Evolutionary conservation across 257 asterid genomes (phyloP), one percentile per base, ranked within the genome.

Genomic region (Gentiana straminea): DNA sequence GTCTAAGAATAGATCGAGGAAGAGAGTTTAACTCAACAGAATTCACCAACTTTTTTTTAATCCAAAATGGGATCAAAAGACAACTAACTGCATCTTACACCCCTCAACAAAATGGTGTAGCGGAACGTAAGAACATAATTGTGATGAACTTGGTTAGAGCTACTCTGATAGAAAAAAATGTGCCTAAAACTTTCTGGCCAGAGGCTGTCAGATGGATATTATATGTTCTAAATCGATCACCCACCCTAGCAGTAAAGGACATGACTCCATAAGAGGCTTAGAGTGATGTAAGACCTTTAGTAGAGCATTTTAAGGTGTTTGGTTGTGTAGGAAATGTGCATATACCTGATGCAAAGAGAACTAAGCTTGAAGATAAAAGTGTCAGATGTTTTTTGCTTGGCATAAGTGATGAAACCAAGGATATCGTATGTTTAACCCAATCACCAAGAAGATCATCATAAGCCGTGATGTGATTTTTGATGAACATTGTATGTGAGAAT

Each of bases 161-260:
- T 4, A 41, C 52, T 51, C 44, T 60, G 0, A 33, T 12, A 5
- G 64, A 15, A 1, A 60, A 49, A 33, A 33, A 33, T 12, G 41
- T 59, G 38, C 54, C 55, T 32, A 59, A 59, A 33, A 32, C 35
- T 1, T 61, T 61, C 32, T 51, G 52, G 59, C 32, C 43, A 15
- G 52, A 51, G 33, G 59, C 50, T 4, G 54, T 59, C 2, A 51
- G 44, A 0, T 63, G 66, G 56, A 34, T 54, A 1, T 39, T 63
- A 2, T 59, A 68, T 44, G 2, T 63, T 36, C 12, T 57, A 33
- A 57, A 63, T 36, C 57, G 65, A 33, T 60, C 52, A n/a, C 75
- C 64, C 9, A 70, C 67, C 1, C 35, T 8, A 33, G 58, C n/a
- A 7, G 44, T 54, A 13, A 36, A 54, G n/a, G 15, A 54, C 5